Conservation (phyloP, 495 filamentous ascomycete genomes). For the Parmelia sp. region DNA sequence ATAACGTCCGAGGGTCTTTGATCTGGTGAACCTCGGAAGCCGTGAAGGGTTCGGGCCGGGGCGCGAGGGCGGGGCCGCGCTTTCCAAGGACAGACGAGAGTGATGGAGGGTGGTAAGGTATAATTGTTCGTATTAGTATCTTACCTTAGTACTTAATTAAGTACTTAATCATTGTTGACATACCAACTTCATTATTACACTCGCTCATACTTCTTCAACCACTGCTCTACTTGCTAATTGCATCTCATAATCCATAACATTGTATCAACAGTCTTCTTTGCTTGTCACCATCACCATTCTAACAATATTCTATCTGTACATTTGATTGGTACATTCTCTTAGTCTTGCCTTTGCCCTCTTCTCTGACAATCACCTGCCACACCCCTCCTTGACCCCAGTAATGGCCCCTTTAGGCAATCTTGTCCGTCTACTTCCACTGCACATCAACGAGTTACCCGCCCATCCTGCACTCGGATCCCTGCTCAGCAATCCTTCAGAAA, state of each 20-base stretch:
- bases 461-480: slow-evolving; percentile 22
- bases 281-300: background rate
- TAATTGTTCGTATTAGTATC: too few relatives aligned
- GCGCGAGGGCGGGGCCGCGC: too few relatives aligned
- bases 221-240: too few relatives aligned
- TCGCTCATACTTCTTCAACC: too few relatives aligned
- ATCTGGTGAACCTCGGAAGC: too few relatives aligned
- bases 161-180: too few relatives aligned
- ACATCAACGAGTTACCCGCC: slow-evolving; percentile 21
- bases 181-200: too few relatives aligned
- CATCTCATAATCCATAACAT: background rate
- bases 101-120: too few relatives aligned
- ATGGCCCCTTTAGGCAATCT: slow-evolving; percentile 26
- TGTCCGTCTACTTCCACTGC: slow-evolving; percentile 22
- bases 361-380: background rate
- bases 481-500: background rate
- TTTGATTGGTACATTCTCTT: background rate
- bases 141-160: too few relatives aligned
- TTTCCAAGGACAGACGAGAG: too few relatives aligned
- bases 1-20: too few relatives aligned
- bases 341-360: background rate
- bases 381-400: background rate
- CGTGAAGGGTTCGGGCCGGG: too few relatives aligned
- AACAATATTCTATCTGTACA: background rate
- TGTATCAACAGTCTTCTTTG: background rate